A percentile compares a stretch with the other conserved stretches of the same genome.
Conservation (phyloP, 2,329 filamentous ascomycete species). For the Blastomyces gilchristii region DNA sequence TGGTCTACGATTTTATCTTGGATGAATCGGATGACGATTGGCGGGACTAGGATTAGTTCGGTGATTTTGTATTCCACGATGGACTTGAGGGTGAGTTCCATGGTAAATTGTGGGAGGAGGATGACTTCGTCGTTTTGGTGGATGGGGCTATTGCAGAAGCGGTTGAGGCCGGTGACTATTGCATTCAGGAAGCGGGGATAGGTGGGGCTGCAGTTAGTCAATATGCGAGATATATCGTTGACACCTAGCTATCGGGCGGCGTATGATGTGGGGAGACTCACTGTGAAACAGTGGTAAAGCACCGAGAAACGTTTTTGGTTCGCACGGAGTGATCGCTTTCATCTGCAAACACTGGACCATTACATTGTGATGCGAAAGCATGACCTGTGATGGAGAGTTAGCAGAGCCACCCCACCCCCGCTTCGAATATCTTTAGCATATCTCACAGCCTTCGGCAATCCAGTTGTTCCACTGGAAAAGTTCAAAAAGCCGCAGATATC, state of each 20-base stretch:
- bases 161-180: slow-evolving; percentile 48
- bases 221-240: background rate
- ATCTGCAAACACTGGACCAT: slow-evolving; percentile 54
- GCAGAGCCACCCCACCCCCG: background rate
- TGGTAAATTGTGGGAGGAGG: slow-evolving; percentile 55
- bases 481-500: slow-evolving; percentile 39
- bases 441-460: slow-evolving; percentile 39
- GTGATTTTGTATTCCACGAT: slow-evolving; percentile 44
- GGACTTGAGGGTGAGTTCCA: slow-evolving; percentile 47
- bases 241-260: background rate
- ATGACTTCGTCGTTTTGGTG: slow-evolving; percentile 57
- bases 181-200: too few species aligned
- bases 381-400: slow-evolving; percentile 29
- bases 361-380: slow-evolving; percentile 46
- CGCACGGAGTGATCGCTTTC: slow-evolving; percentile 41
- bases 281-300: slow-evolving; percentile 53
- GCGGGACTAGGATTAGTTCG: slow-evolving; percentile 50
- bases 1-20: slow-evolving; percentile 33
- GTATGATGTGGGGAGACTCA: slow-evolving; percentile 1
- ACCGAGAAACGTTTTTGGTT: slow-evolving; percentile 44
- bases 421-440: background rate
- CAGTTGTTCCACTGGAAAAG: slow-evolving; percentile 43
- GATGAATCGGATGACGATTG: slow-evolving; percentile 50
- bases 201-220: background rate
- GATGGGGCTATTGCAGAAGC: slow-evolving; percentile 44